phyloP scores from a whole-genome alignment of 2,329 filamentous ascomycete species.

The Malbranchea cinnamomea region DNA sequence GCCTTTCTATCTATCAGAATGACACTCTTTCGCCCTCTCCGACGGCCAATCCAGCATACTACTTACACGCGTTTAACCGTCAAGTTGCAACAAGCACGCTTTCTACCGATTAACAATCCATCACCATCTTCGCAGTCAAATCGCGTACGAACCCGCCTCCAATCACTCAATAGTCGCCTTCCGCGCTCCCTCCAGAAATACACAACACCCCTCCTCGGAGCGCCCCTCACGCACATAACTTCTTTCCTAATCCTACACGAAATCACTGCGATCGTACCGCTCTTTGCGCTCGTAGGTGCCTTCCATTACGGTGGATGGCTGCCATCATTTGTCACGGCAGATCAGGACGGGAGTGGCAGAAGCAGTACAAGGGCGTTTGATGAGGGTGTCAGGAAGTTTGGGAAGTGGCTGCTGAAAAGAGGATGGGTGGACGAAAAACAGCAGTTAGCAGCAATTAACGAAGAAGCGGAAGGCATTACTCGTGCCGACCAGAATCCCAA shows the following conservation, averaged over 20 bases:
- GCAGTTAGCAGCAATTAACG: slow-evolving; percentile 31
- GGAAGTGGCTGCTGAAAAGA: slow-evolving; percentile 60
- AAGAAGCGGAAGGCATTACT: slow-evolving; percentile 18
- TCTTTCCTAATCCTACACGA: slow-evolving; percentile 88
- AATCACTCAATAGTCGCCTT: slow-evolving; percentile 32
- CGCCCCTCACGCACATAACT: slow-evolving; percentile 67
- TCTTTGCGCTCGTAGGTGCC: slow-evolving; percentile 55
- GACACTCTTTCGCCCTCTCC: no score
- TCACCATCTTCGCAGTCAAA: no score
- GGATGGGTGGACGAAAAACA: slow-evolving; percentile 52
- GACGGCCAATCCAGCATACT: no score
- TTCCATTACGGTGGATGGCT: slow-evolving; percentile 73
- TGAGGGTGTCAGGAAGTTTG: slow-evolving; percentile 58
- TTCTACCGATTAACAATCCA: slow-evolving; percentile 13
- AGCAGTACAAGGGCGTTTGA: slow-evolving; percentile 27
- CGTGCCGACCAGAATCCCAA: slow-evolving; percentile 16
- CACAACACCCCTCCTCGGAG: slow-evolving; percentile 53
- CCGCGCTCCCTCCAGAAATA: slow-evolving; percentile 55
- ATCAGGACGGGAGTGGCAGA: slow-evolving; percentile 12
- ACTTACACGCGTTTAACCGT: no score
- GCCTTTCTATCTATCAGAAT: no score
- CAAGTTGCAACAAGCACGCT: no score
- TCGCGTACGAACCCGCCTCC: slow-evolving; percentile 18
- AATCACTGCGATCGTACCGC: slow-evolving; percentile 68
- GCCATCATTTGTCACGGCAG: slow-evolving; percentile 42